Evolutionary conservation across 1,284 basidiomycete genomes (phyloP).

Genomic region (Puccinia horiana): DNA sequence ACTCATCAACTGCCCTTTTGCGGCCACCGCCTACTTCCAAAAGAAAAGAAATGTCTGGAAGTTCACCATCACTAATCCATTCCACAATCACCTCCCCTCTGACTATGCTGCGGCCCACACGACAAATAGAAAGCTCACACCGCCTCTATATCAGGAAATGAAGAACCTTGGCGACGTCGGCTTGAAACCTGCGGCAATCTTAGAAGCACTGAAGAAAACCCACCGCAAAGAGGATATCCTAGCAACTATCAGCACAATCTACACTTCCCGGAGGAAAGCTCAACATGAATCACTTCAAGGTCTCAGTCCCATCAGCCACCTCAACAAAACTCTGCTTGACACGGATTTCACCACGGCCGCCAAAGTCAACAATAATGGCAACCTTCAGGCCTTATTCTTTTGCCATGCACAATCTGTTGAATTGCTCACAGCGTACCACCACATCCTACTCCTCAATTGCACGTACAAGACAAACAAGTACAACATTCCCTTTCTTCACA

Average conservation of each 20-base stretch:
- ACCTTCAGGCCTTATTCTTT: neutral
- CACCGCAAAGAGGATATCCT: neutral
- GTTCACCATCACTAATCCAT: no score
- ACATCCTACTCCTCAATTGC: neutral
- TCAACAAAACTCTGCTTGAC: neutral
- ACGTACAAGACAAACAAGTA: conserved; percentile 18
- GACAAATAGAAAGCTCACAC: neutral
- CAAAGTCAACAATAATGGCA: neutral
- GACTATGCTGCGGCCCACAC: neutral
- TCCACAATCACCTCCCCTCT: neutral
- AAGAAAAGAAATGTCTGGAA: neutral
- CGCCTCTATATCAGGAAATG: neutral
- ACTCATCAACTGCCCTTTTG: no score
- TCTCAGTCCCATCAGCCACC: neutral
- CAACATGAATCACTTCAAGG: conserved; percentile 5
- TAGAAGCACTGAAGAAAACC: neutral
- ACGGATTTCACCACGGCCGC: no score
- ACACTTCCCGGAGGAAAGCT: neutral
- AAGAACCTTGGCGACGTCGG: neutral
- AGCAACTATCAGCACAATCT: neutral
- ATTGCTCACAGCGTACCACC: neutral
- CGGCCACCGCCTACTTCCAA: no score
- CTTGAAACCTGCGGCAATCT: neutral
- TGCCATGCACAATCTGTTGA: neutral
- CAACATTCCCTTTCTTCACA: neutral